These are phyloP conservation scores for Pseudisothecium myosuroides DNA, from an alignment of 225 moss, liverwort and hornwort genomes.

Conservation along the genomic window DNA sequence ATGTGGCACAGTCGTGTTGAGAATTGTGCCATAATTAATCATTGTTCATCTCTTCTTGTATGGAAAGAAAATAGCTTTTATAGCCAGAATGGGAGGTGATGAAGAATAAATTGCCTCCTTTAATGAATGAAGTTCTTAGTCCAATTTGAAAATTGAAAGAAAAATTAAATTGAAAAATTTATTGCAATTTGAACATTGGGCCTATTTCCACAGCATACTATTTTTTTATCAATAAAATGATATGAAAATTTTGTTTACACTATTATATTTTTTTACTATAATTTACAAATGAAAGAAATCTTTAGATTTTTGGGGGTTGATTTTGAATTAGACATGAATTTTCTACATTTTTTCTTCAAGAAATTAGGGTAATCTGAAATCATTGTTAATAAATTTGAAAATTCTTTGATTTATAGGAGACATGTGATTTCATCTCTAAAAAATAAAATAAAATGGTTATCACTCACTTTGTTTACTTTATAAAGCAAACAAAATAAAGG, in stretches of 20 bases:
- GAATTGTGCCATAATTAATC: too few species aligned
- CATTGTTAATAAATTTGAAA: background rate
- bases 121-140: too few species aligned
- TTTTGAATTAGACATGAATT: background rate
- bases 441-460: background rate
- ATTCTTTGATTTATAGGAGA: too few species aligned
- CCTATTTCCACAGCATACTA: rapidly evolving
- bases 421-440: background rate
- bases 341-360: background rate
- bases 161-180: background rate
- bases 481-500: background rate
- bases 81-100: too few species aligned
- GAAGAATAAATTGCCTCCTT: too few species aligned
- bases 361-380: background rate
- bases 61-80: too few species aligned
- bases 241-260: too few species aligned
- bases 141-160: too few species aligned
- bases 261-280: too few species aligned
- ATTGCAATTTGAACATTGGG: background rate
- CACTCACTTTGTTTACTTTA: background rate
- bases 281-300: rapidly evolving
- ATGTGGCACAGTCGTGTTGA: too few species aligned
- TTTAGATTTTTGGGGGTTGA: background rate
- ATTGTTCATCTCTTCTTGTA: too few species aligned
- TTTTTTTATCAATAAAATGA: background rate